These are phyloP conservation scores for Fusarium sp. DNA, from an alignment of 2,329 filamentous ascomycete genomes.

Conservation along the genomic window DNA sequence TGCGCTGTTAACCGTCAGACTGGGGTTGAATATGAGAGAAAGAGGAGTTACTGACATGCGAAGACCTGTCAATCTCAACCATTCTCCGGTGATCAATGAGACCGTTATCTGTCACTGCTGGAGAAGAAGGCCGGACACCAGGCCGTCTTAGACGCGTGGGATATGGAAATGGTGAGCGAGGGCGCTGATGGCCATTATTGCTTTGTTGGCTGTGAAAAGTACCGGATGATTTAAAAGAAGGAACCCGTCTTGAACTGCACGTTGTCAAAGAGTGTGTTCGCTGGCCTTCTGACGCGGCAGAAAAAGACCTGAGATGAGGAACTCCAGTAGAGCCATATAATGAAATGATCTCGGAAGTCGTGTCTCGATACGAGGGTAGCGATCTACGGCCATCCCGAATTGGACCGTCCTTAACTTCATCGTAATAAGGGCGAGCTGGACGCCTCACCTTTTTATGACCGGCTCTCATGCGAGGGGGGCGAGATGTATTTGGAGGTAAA, in stretches of 20 bases:
- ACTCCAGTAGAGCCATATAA: slow-evolving; percentile 63
- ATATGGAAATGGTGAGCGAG: slow-evolving; percentile 66
- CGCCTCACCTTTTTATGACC: slow-evolving; percentile 43
- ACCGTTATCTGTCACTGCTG: slow-evolving; percentile 58
- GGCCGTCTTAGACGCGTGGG: slow-evolving; percentile 65
- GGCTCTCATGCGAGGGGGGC: slow-evolving; percentile 41
- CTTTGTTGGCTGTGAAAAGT: slow-evolving; percentile 59
- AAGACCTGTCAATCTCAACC: slow-evolving; percentile 58
- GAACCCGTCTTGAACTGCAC: slow-evolving; percentile 56
- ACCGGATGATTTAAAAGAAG: slow-evolving; percentile 56
- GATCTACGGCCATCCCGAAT: slow-evolving; percentile 53
- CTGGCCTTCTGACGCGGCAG: slow-evolving; percentile 53
- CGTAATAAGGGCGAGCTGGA: slow-evolving; percentile 41
- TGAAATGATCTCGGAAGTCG: slow-evolving; percentile 63
- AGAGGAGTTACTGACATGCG: slow-evolving; percentile 50
- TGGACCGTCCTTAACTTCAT: slow-evolving; percentile 44
- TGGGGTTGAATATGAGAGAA: not conserved
- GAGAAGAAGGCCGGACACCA: slow-evolving; percentile 58
- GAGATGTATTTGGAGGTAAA: slow-evolving; percentile 44
- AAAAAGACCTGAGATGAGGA: slow-evolving; percentile 52
- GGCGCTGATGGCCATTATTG: slow-evolving; percentile 55
- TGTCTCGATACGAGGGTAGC: slow-evolving; percentile 60
- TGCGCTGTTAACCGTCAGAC: slow-evolving; percentile 49
- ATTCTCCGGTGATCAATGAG: slow-evolving; percentile 59
- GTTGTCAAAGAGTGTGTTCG: slow-evolving; percentile 65